These are phyloP conservation scores for Hypoxylon sp. DNA, from an alignment of 2,329 filamentous ascomycete species.

Conservation along the genomic window DNA sequence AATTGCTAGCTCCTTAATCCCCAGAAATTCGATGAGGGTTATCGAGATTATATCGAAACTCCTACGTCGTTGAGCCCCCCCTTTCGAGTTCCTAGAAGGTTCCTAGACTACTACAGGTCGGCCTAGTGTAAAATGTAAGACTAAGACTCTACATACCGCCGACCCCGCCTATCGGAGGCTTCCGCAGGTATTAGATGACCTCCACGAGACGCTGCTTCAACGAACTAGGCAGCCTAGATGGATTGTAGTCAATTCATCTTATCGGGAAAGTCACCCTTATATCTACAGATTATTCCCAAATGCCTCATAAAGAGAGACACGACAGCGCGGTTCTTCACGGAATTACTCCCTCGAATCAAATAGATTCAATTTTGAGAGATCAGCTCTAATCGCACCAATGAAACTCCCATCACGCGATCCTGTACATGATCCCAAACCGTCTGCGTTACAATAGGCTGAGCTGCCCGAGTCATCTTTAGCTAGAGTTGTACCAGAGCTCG, in stretches of 20 bases:
- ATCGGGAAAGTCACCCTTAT: constrained; percentile 7
- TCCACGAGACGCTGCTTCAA: constrained; percentile 27
- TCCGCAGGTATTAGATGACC: constrained; percentile 31
- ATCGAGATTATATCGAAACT: constrained; percentile 37
- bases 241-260: constrained; percentile 19
- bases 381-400: constrained; percentile 38
- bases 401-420: constrained; percentile 47
- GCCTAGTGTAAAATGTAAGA: constrained; percentile 10
- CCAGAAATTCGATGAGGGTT: constrained; percentile 8
- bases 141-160: constrained; percentile 16
- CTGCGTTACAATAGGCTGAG: constrained; percentile 45
- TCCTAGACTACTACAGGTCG: constrained; percentile 10
- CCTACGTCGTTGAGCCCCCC: constrained; percentile 25
- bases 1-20: neutral
- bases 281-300: constrained; percentile 13
- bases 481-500: constrained; percentile 43
- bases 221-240: constrained; percentile 22
- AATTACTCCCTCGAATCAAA: constrained; percentile 32
- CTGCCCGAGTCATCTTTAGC: constrained; percentile 46
- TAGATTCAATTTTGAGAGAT: constrained; percentile 29
- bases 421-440: constrained; percentile 43
- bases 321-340: constrained; percentile 12
- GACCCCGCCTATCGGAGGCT: constrained; percentile 41
- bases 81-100: constrained; percentile 12
- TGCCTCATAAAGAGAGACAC: constrained; percentile 24